Conservation (phyloP, 2,329 filamentous ascomycete genomes). For the Fusarium sp. region DNA sequence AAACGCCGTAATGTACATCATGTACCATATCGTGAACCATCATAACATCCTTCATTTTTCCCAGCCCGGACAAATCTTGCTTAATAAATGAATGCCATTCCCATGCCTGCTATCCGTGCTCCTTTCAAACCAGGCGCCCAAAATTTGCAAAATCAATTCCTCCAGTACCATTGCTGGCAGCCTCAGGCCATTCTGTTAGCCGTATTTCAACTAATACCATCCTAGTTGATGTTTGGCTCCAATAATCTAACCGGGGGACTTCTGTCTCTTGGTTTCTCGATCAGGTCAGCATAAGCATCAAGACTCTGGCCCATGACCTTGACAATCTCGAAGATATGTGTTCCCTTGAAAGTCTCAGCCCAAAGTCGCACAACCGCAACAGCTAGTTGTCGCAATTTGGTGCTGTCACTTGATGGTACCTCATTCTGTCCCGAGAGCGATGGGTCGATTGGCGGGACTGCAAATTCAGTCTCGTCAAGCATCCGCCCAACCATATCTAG, state of each 20-base stretch:
- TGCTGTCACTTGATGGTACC: slow-evolving; percentile 61
- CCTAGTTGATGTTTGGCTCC: slow-evolving; percentile 43
- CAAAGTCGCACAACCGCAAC: slow-evolving; percentile 71
- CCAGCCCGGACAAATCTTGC: neutral
- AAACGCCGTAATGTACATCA: slow-evolving; percentile 23
- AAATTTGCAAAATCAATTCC: slow-evolving; percentile 11
- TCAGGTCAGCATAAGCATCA: slow-evolving; percentile 68
- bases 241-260: slow-evolving; percentile 50
- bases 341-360: slow-evolving; percentile 73
- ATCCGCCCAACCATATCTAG: slow-evolving; percentile 69
- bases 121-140: slow-evolving; percentile 22
- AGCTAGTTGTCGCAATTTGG: slow-evolving; percentile 68
- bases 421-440: slow-evolving; percentile 63
- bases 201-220: neutral
- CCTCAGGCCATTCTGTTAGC: neutral
- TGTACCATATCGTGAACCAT: slow-evolving; percentile 27
- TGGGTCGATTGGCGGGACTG: slow-evolving; percentile 68
- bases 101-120: slow-evolving; percentile 1
- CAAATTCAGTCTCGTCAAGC: slow-evolving; percentile 73
- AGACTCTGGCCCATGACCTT: slow-evolving; percentile 69
- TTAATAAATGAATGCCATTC: neutral
- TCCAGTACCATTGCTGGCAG: neutral
- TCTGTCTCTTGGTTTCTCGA: slow-evolving; percentile 67
- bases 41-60: slow-evolving; percentile 13
- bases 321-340: slow-evolving; percentile 72